phyloP scores from a whole-genome alignment of 768 basidiomycete genomes.

The Lactarius hatsudake region DNA sequence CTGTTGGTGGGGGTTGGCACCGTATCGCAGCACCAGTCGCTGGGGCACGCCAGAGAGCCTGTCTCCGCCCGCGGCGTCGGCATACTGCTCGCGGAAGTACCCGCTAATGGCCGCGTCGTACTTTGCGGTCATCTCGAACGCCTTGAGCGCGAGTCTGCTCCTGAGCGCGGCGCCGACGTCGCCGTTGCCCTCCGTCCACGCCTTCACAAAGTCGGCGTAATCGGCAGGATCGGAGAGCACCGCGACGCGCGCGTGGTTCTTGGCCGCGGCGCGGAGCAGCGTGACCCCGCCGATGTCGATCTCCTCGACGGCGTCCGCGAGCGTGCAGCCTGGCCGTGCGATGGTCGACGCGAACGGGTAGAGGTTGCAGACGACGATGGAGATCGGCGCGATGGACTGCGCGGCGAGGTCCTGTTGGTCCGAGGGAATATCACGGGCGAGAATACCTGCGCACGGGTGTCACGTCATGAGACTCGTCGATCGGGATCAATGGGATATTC shows the following conservation, averaged over 20 bases:
- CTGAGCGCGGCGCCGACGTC: slow-evolving; percentile 69
- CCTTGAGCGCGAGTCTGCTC: slow-evolving; percentile 87
- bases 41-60: slow-evolving; percentile 70
- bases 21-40: slow-evolving; percentile 85
- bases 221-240: slow-evolving; percentile 88
- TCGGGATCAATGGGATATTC: slow-evolving; percentile 24
- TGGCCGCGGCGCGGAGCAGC: slow-evolving; percentile 94
- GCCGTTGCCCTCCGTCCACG: slow-evolving; percentile 73
- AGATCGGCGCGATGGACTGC: slow-evolving; percentile 87
- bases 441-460: slow-evolving; percentile 60
- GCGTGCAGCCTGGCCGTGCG: slow-evolving; percentile 82
- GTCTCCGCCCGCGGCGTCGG: slow-evolving; percentile 70
- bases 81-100: slow-evolving; percentile 96
- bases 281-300: slow-evolving; percentile 99
- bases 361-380: slow-evolving; percentile 97
- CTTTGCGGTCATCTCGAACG: slow-evolving; percentile 92
- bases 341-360: slow-evolving; percentile 96
- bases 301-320: slow-evolving; percentile 93
- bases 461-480: not conserved
- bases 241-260: slow-evolving; percentile 92
- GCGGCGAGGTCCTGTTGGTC: slow-evolving; percentile 83
- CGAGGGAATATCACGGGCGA: slow-evolving; percentile 87
- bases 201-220: slow-evolving; percentile 76
- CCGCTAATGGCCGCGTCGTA: slow-evolving; percentile 96
- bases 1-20: slow-evolving; percentile 98